These are phyloP conservation scores for Tricholoma bakamatsutake DNA, from an alignment of 768 basidiomycete species.

Conservation along the genomic window DNA sequence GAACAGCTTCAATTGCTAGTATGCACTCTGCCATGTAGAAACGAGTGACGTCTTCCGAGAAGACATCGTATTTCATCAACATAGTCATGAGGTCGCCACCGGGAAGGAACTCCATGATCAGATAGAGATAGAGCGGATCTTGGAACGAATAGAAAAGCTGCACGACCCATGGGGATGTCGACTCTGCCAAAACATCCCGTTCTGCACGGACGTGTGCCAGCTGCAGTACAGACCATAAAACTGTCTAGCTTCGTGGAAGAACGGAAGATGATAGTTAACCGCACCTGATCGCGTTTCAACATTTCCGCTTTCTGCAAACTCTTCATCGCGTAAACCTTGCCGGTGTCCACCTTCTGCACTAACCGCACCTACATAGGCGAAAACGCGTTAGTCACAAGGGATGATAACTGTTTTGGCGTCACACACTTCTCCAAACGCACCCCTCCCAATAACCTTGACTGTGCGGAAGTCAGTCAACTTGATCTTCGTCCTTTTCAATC, in stretches of 20 bases:
- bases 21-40: conserved; percentile 99
- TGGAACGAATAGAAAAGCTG: conserved; percentile 99
- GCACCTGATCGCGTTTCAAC: conserved; percentile 97
- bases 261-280: conserved; percentile 16
- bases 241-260: background rate
- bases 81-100: conserved; percentile 99
- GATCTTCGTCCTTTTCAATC: conserved; percentile 90
- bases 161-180: conserved; percentile 95
- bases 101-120: conserved; percentile 84
- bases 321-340: conserved; percentile 99
- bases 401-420: background rate
- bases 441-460: conserved; percentile 98
- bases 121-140: conserved; percentile 90
- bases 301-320: conserved; percentile 97
- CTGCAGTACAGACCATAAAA: conserved; percentile 34
- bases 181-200: conserved; percentile 93
- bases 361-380: conserved; percentile 63
- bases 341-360: conserved; percentile 95
- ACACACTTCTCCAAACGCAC: conserved; percentile 92
- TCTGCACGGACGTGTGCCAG: conserved; percentile 97
- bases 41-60: conserved; percentile 96
- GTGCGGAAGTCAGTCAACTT: conserved; percentile 91
- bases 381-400: conserved; percentile 7
- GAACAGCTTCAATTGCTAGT: conserved; percentile 95
- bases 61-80: conserved; percentile 99